phyloP scores from a whole-genome alignment of 306 rosid genomes.

The Quercus ilex region DNA sequence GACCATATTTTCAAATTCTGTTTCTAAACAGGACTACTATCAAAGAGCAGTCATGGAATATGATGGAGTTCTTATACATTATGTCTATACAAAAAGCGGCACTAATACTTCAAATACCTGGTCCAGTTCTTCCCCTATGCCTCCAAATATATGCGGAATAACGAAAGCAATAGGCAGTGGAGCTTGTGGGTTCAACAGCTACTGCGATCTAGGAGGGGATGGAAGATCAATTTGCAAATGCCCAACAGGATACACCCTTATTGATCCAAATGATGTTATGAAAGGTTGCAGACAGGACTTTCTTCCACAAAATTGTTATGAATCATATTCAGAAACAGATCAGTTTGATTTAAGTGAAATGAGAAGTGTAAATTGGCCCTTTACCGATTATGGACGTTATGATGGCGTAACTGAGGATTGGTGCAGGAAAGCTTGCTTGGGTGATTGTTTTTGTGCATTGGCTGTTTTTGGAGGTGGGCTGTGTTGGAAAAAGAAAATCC shows the following conservation, averaged over 20 bases:
- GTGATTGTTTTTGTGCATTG: constrained; percentile 28
- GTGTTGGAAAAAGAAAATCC: constrained; percentile 27
- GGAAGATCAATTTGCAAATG: constrained; percentile 11
- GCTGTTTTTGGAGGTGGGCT: not conserved
- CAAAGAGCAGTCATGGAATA: constrained; percentile 56
- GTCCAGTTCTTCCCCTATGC: not conserved
- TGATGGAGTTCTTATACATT: constrained; percentile 56
- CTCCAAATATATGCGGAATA: not conserved
- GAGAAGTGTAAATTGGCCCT: constrained; percentile 11
- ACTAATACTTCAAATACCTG: not conserved
- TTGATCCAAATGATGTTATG: constrained; percentile 24
- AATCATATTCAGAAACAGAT: not conserved
- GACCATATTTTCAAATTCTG: not conserved
- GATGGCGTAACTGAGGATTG: constrained; percentile 3
- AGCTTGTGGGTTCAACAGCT: constrained; percentile 2
- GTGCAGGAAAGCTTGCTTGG: constrained; percentile 31
- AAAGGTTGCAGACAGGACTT: constrained; percentile 29
- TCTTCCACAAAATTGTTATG: constrained; percentile 30
- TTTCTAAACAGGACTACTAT: constrained; percentile 20
- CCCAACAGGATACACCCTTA: not conserved
- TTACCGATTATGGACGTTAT: not conserved
- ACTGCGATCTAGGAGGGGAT: not conserved
- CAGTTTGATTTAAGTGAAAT: not conserved
- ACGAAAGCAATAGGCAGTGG: not conserved
- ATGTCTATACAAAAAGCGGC: constrained; percentile 25